Percentiles rank a stretch among this genome's conserved stretches.
Conservation (phyloP, 805 yeast genomes). For the Candida schatavii region DNA sequence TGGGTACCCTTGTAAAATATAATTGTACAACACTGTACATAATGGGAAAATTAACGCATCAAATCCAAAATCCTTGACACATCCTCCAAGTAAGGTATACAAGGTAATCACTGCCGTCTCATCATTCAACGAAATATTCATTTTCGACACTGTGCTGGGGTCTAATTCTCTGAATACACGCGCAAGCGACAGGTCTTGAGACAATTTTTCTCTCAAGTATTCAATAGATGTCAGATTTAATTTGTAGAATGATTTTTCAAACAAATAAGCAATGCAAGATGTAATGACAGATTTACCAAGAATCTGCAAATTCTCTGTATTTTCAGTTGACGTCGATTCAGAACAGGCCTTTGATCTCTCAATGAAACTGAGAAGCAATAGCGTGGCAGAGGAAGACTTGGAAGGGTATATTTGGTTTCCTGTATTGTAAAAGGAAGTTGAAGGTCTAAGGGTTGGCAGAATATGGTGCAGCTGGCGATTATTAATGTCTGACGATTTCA, state of each 20-base stretch:
- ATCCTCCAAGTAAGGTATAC: conserved; percentile 61
- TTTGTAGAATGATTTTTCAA: conserved; percentile 60
- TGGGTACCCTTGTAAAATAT: conserved; percentile 64
- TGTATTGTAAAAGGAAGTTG: not conserved
- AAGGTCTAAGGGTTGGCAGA: not conserved
- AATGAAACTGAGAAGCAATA: conserved; percentile 31
- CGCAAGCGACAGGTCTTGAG: conserved; percentile 39
- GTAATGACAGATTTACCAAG: conserved; percentile 58
- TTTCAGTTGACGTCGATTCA: conserved; percentile 34
- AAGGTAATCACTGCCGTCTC: conserved; percentile 54
- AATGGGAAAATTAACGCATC: conserved; percentile 63
- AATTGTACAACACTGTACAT: conserved; percentile 64
- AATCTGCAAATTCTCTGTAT: conserved; percentile 46
- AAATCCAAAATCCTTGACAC: conserved; percentile 79
- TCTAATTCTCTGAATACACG: conserved; percentile 48
- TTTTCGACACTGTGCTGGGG: conserved; percentile 23
- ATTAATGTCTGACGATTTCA: not conserved
- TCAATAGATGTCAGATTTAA: conserved; percentile 54
- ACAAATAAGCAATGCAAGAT: conserved; percentile 55
- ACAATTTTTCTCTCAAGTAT: conserved; percentile 47
- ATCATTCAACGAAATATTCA: conserved; percentile 39
- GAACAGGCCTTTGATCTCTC: conserved; percentile 65
- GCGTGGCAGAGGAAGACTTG: not conserved
- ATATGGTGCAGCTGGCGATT: not conserved
- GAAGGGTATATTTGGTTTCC: not conserved